A percentile compares a stretch with the other conserved stretches of the same genome.
Conservation (phyloP, 2,329 filamentous ascomycete genomes). For the Sphaerostilbella broomeana region DNA sequence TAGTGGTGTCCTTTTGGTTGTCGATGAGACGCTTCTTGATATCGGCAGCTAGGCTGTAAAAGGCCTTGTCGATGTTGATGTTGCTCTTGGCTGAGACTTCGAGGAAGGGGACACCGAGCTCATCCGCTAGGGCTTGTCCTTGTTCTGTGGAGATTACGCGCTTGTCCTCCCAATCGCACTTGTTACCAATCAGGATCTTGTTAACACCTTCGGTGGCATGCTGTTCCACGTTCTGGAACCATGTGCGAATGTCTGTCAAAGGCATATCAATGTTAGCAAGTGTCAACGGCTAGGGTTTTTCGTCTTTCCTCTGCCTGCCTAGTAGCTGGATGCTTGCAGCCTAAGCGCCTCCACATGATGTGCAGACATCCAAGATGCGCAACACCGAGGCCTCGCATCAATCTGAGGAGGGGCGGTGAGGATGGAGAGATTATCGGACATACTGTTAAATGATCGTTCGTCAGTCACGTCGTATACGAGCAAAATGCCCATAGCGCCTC, state of each 20-base stretch:
- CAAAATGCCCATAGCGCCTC: slow-evolving; percentile 96
- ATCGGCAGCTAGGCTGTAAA: slow-evolving; percentile 88
- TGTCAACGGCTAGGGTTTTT: too few species aligned
- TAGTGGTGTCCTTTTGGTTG: slow-evolving; percentile 70
- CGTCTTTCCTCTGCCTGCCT: too few species aligned
- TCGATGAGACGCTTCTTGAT: slow-evolving; percentile 99
- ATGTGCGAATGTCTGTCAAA: slow-evolving; percentile 84
- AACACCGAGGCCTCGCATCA: not conserved
- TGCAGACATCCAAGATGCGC: not conserved
- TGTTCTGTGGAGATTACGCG: slow-evolving; percentile 87
- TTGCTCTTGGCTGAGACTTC: slow-evolving; percentile 98
- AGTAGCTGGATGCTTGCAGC: not conserved
- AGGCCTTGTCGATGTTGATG: slow-evolving; percentile 99
- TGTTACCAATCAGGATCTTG: slow-evolving; percentile 99
- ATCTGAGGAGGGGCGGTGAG: not conserved
- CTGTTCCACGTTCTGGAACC: slow-evolving; percentile 98
- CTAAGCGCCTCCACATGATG: not conserved
- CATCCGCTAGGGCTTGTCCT: slow-evolving; percentile 87
- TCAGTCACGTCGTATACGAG: slow-evolving; percentile 98
- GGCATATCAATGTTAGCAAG: slow-evolving; percentile 6
- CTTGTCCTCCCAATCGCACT: slow-evolving; percentile 99
- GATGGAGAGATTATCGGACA: slow-evolving; percentile 25
- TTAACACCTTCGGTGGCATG: slow-evolving; percentile 98
- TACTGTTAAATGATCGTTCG: slow-evolving; percentile 91
- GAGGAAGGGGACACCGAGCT: slow-evolving; percentile 95